Base-by-base conservation (phyloP, 164 flowering plant species). In the Pachysandra terminalis region DNA sequence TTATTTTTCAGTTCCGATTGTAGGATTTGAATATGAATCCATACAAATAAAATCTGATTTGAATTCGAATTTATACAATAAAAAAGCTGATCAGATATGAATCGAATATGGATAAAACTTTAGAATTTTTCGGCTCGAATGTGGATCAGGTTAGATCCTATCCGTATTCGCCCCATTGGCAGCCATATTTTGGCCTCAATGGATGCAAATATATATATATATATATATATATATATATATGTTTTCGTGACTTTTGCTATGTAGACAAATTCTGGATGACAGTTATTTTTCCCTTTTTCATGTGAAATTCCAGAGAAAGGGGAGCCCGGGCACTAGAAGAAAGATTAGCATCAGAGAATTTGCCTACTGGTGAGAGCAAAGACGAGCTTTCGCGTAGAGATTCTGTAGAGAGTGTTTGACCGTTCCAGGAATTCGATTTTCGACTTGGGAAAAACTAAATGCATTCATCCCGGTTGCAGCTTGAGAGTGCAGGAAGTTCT, bases 301-400 rank as follows among this genome's bases (percentile, higher is more conserved):
- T 56, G 22, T 32, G 24, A 49, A 60, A 62, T 65, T 70, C 73
- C 82, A 89, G 98, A 70, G 96, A 95, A 81, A 87, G 96, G 60
- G 98, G 98, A 25, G 95, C 95, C 21, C 86, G 96, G 32, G 97
- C 98, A 15, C 81, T 94, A 27, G 97, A 94, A 80, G 97, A 94
- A 78, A 85, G 97, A 77, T 77, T 94, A 73, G 96, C 97, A 56
- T 76, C 87, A 19, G 96, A 89, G 76, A 77, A 79, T 66, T 64
- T 86, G 70, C 77, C 80, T 45, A 73, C 81, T 37, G 76, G 70
- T 63, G 71, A 57, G 40, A 74, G 73, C 58, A 52, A 81, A 24
- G 84, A 87, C 66, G 89, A 85, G 21, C 69, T 79, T 8, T 26
- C 73, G 40, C 69, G 56, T 61, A 77, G 58, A 69, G 92, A 87